Base-by-base conservation (phyloP, 73 alveolate genomes). In the Tetrahymena borealis region DNA sequence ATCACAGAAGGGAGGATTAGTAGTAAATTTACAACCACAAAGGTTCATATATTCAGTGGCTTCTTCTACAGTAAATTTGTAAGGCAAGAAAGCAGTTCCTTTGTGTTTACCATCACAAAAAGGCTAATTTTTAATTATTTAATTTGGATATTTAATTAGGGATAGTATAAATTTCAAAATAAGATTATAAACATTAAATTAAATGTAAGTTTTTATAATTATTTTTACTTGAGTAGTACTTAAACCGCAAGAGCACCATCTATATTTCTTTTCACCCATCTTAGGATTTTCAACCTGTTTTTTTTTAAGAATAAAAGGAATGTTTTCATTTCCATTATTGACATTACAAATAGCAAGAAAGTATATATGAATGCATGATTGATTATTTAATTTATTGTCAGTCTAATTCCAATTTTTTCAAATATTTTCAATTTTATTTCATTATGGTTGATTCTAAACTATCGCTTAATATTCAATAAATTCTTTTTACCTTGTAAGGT, bases 21-120 rank as follows among this genome's bases (percentile, higher is more conserved):
- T 94, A n/a, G 98, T 91, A 28, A 95, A 92, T 90, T 96, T 96
- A 91, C 98, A 95, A 3, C 98, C 98, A 91, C 98, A 96, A n/a
- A 96, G 91, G 33, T 96, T 94, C 36, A 96, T n/a, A 16, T 91
- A 38, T 32, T 95, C 94, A 41, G 90, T 85, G 18, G 93, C 90
- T 78, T 96, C 96, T 90, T 96, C 98, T 43, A 96, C 39, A 28
- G 97, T 95, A 95, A 95, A 96, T 93, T 96, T 94, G 12, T 91
- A 39, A 35, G 98, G 98, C 79, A 92, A 94, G 78, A 96, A 96
- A 28, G 90, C 43, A 38, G 97, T 91, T 32, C 98, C 98, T 36
- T 79, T 38, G 90, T 96, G 98, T 32, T 94, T 39, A 8, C 94
- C 90, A 92, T 96, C 98, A 79, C 98, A 96, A 38, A 95, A 95